Percentiles rank a stretch among this genome's conserved stretches.
Evolutionary conservation across 768 basidiomycete genomes (phyloP).

Genomic region (Suillus hirtellus): DNA sequence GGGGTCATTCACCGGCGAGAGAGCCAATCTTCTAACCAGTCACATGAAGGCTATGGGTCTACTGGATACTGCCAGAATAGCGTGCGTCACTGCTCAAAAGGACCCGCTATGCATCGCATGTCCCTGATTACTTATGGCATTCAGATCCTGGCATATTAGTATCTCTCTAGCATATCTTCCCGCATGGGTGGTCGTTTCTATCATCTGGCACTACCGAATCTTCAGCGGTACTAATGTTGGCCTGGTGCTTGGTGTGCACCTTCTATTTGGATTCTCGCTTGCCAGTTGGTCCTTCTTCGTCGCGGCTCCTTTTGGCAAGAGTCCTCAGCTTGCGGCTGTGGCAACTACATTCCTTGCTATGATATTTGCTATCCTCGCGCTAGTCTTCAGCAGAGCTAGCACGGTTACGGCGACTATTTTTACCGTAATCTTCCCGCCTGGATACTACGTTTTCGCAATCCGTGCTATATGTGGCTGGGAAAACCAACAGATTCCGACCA

Average conservation of each 20-base stretch:
- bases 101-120: slow-evolving; percentile 2
- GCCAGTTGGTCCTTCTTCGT: slow-evolving; percentile 75
- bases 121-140: slow-evolving; percentile 4
- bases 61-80: slow-evolving; percentile 63
- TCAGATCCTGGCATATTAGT: slow-evolving; percentile 64
- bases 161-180: slow-evolving; percentile 70
- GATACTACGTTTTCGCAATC: slow-evolving; percentile 72
- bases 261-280: slow-evolving; percentile 66
- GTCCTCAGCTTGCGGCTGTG: slow-evolving; percentile 70
- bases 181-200: slow-evolving; percentile 68
- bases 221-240: slow-evolving; percentile 60
- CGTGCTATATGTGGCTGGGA: slow-evolving; percentile 71
- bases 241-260: slow-evolving; percentile 61
- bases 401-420: slow-evolving; percentile 58
- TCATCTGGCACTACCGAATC: slow-evolving; percentile 68
- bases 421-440: slow-evolving; percentile 72
- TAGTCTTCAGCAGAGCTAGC: slow-evolving; percentile 46
- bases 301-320: slow-evolving; percentile 69
- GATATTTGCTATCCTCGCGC: slow-evolving; percentile 64
- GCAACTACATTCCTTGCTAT: slow-evolving; percentile 65
- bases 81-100: slow-evolving; percentile 36
- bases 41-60: slow-evolving; percentile 85
- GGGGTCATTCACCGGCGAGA: slow-evolving; percentile 66
- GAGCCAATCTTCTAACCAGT: slow-evolving; percentile 61
- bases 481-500: slow-evolving; percentile 52